Percentiles rank a stretch among this genome's conserved stretches.
Conservation (phyloP, 1,284 basidiomycete species). For the Boletus hoseneyae region DNA sequence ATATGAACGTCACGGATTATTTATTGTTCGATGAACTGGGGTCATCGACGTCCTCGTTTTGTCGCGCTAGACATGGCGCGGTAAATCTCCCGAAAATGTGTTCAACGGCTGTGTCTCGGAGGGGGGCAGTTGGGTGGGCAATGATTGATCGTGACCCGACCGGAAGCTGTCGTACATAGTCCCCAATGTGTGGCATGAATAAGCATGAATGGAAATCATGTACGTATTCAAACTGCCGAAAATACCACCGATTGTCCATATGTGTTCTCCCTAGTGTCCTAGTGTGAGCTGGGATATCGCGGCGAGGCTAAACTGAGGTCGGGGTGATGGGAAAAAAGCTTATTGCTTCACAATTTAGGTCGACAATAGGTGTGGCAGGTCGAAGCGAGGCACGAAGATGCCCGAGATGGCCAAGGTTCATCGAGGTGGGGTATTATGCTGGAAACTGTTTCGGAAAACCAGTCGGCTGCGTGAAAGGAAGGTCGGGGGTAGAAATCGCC, state of each 20-base stretch:
- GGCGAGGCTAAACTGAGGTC: conserved; percentile 3
- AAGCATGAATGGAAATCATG: background rate
- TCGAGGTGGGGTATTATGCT: background rate
- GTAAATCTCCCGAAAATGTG: conserved; percentile 15
- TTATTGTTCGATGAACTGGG: conserved; percentile 12
- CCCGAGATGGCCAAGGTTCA: background rate
- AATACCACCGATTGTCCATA: conserved; percentile 21
- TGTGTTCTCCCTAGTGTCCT: background rate
- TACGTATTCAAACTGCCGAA: conserved; percentile 7
- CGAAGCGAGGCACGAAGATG: background rate
- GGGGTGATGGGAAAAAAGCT: background rate
- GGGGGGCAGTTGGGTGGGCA: background rate
- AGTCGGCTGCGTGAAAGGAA: conserved; percentile 2
- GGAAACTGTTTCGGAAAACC: background rate
- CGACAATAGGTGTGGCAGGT: conserved; percentile 4
- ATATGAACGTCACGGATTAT: conserved; percentile 5
- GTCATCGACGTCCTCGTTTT: conserved; percentile 13
- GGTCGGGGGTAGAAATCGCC: conserved; percentile 1
- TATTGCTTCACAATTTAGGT: background rate
- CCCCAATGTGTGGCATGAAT: conserved; percentile 5
- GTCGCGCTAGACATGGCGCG: conserved; percentile 6
- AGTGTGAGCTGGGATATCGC: conserved; percentile 5
- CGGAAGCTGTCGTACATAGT: background rate
- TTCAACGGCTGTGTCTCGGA: conserved; percentile 7
- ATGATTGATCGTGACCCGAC: background rate